A percentile compares a stretch with the other conserved stretches of the same genome.
Evolutionary conservation across 192 early-diverging fungal species (phyloP).

Genomic region (Martensiomyces pterosporus): DNA sequence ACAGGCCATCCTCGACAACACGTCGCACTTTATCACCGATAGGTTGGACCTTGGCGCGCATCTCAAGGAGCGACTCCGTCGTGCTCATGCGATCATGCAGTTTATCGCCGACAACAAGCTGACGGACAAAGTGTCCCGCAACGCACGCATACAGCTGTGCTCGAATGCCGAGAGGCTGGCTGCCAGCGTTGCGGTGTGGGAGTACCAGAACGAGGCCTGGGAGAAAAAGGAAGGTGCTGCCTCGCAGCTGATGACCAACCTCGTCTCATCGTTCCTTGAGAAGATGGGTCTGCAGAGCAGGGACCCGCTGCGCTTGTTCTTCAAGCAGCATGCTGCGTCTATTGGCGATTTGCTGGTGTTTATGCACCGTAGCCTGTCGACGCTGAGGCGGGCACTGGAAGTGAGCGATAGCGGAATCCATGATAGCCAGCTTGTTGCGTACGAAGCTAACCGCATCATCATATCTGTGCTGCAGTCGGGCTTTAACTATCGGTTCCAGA

Average conservation of each 20-base stretch:
- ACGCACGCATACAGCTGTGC: conserved; percentile 21
- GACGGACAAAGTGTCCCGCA: conserved; percentile 7
- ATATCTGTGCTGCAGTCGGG: conserved; percentile 23
- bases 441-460: conserved; percentile 33
- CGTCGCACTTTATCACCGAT: conserved; percentile 35
- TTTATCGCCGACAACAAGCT: conserved; percentile 22
- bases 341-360: conserved; percentile 28
- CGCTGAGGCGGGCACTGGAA: conserved; percentile 21
- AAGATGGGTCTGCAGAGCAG: conserved; percentile 16
- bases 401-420: conserved; percentile 16
- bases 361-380: conserved; percentile 25
- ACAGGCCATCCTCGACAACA: conserved; percentile 31
- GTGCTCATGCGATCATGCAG: conserved; percentile 27
- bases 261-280: conserved; percentile 27
- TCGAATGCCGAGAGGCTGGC: conserved; percentile 38
- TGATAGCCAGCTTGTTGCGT: conserved; percentile 24
- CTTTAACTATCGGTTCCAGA: conserved; percentile 27
- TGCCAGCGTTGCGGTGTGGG: conserved; percentile 38
- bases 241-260: conserved; percentile 28
- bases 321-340: conserved; percentile 22
- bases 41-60: conserved; percentile 37
- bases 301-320: conserved; percentile 38
- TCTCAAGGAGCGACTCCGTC: conserved; percentile 31
- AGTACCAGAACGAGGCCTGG: conserved; percentile 34
- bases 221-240: conserved; percentile 11